Conservation (phyloP, 2,329 filamentous ascomycete species). For the Ophiostoma piceae region DNA sequence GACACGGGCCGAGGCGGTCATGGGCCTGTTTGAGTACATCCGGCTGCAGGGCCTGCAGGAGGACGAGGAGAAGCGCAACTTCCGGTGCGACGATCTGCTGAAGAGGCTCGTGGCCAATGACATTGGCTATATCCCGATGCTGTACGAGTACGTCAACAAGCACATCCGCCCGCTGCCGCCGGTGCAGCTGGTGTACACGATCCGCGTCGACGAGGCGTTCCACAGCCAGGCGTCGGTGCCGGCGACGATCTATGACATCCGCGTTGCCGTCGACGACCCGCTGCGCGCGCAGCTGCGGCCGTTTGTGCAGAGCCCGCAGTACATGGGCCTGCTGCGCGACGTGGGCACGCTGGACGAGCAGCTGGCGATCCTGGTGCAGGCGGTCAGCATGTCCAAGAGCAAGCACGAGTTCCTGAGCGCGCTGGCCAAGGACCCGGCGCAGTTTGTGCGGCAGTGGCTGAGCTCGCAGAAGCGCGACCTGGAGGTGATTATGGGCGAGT, state of each 20-base stretch:
- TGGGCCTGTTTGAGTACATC: slow-evolving; percentile 94
- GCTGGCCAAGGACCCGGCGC: slow-evolving; percentile 73
- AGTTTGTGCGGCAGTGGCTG: slow-evolving; percentile 82
- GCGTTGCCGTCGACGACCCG: slow-evolving; percentile 78
- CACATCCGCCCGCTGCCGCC: slow-evolving; percentile 78
- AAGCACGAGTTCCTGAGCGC: slow-evolving; percentile 83
- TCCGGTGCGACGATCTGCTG: slow-evolving; percentile 81
- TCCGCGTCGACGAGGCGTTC: slow-evolving; percentile 82
- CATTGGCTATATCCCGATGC: slow-evolving; percentile 75
- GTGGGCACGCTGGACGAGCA: slow-evolving; percentile 78
- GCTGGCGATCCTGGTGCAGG: slow-evolving; percentile 75
- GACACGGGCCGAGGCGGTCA: slow-evolving; percentile 79
- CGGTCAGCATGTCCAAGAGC: slow-evolving; percentile 75
- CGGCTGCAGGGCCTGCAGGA: slow-evolving; percentile 80
- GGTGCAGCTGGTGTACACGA: slow-evolving; percentile 81
- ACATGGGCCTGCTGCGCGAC: slow-evolving; percentile 67
- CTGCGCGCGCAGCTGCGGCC: slow-evolving; percentile 61
- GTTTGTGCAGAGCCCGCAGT: slow-evolving; percentile 63
- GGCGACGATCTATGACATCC: slow-evolving; percentile 85
- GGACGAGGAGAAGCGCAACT: slow-evolving; percentile 88
- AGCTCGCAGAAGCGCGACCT: slow-evolving; percentile 87
- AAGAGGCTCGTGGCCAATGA: slow-evolving; percentile 73
- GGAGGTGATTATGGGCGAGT: slow-evolving; percentile 81
- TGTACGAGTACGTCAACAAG: slow-evolving; percentile 71
- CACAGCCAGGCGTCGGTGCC: slow-evolving; percentile 49